Evolutionary conservation across 2,329 filamentous ascomycete genomes (phyloP), one percentile per base, ranked within the genome.

Genomic region (Pseudovirgaria hyperparasitica): DNA sequence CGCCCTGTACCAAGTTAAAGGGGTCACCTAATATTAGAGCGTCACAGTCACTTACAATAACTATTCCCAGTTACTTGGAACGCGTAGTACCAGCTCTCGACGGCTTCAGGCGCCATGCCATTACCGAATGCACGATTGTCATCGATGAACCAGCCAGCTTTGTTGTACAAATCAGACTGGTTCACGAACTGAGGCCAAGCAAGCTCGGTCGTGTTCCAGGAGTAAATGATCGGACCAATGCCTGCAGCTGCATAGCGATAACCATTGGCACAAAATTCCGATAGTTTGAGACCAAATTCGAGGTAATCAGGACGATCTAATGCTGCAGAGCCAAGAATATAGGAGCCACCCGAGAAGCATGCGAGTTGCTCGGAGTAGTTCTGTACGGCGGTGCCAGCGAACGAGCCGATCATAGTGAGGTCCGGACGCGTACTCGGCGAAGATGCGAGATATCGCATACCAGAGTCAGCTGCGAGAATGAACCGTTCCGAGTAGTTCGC

Each of bases 61-160:
- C 58, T 42, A 32, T 84, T 65, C 5, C 78, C 77, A 1, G 82
- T 87, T 2, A 76, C 67, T 23, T 81, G 71, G 58, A 81, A 87
- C 3, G 82, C 79, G 48, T 90, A 86, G 62, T 86, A 90, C 45
- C 46, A 52, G 5, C 38, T 45, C 36, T 50, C 48, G 7, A 50
- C 22, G 1, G 42, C 45, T 27, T 52, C 38, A 18, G 37, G 37
- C 1, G 33, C 31, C 12, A 31, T 31, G 7, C 16, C 46, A 37
- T 28, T 32, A 3, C 12, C 12, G 12, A 35, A 34, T 3, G 12
- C 17, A 4, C 22, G 27, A 13, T 35, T 35, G 23, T 39, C 36
- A 26, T 39, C 19, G 17, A 39, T 28, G 27, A 39, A 37, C 37
- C 35, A 37, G 10, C 37, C 35, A 5, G 26, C 23, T 14, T 33